These are phyloP conservation scores for Pseudomicrostroma phylloplanum DNA, from an alignment of 1,284 basidiomycete genomes.

Conservation along the genomic window DNA sequence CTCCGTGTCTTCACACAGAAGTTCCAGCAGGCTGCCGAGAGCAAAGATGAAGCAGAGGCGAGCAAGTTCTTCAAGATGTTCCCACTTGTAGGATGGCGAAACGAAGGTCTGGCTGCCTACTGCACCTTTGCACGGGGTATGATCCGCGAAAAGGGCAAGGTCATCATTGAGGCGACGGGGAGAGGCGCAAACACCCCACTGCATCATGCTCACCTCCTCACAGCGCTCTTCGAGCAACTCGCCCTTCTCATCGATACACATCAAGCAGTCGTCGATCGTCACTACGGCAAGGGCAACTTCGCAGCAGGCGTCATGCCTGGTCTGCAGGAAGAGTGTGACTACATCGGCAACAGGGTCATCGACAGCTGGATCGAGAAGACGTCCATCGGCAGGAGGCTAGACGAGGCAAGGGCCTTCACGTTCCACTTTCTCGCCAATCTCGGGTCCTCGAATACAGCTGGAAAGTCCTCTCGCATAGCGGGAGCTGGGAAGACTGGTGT, in stretches of 20 bases:
- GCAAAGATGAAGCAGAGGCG: slow-evolving; percentile 62
- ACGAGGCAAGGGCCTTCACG: slow-evolving; percentile 13
- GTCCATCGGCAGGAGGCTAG: slow-evolving; percentile 23
- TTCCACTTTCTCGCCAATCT: slow-evolving; percentile 14
- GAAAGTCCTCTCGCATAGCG: neutral
- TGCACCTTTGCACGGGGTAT: slow-evolving; percentile 85
- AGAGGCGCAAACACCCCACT: slow-evolving; percentile 16
- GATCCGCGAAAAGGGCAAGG: slow-evolving; percentile 54
- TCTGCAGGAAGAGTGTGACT: slow-evolving; percentile 78
- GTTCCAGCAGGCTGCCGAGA: slow-evolving; percentile 63
- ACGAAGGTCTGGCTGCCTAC: slow-evolving; percentile 89
- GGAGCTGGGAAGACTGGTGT: slow-evolving; percentile 3
- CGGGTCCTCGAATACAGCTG: neutral
- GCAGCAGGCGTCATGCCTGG: slow-evolving; percentile 59
- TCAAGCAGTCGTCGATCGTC: slow-evolving; percentile 93
- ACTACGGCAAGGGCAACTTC: slow-evolving; percentile 62
- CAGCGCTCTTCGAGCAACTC: slow-evolving; percentile 85
- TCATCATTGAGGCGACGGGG: slow-evolving; percentile 24
- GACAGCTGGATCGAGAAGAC: slow-evolving; percentile 73
- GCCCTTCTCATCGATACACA: slow-evolving; percentile 95
- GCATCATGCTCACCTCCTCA: slow-evolving; percentile 51
- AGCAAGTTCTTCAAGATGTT: slow-evolving; percentile 95
- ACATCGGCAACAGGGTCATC: slow-evolving; percentile 68
- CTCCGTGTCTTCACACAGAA: slow-evolving; percentile 70
- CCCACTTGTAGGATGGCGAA: slow-evolving; percentile 72